Conservation (phyloP, 805 yeast genomes). For the Saccharomycopsis schoenii region DNA sequence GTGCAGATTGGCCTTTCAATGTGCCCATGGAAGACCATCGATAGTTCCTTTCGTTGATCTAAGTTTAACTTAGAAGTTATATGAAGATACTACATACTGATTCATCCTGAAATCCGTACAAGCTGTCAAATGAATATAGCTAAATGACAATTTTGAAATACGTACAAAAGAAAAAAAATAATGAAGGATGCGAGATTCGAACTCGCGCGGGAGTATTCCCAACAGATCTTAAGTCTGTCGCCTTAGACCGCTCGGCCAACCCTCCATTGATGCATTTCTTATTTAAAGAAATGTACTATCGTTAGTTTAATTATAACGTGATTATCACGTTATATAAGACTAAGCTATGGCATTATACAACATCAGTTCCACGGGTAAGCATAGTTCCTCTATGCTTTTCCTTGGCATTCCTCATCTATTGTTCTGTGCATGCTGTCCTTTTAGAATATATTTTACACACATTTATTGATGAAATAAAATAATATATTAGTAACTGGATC, state of each 20-base stretch:
- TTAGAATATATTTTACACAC: no score
- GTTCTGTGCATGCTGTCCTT: not conserved
- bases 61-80: not conserved
- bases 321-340: no score
- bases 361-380: no score
- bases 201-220: conserved; percentile 26
- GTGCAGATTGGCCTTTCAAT: conserved; percentile 59
- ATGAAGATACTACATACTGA: no score
- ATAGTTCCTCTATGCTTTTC: no score
- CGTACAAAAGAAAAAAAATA: conserved; percentile 11
- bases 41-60: conserved; percentile 37
- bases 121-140: no score
- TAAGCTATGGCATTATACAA: no score
- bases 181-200: conserved; percentile 26
- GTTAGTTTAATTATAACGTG: no score
- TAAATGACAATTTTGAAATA: not conserved
- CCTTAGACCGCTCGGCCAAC: conserved; percentile 36
- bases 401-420: not conserved
- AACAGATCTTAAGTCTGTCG: conserved; percentile 34
- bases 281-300: no score
- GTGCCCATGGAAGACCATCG: conserved; percentile 85
- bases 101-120: no score
- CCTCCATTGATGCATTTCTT: conserved; percentile 22
- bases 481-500: no score
- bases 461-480: no score